Base-by-base conservation (phyloP, 805 yeast genomes). In the Wickerhamiella siamensis region DNA sequence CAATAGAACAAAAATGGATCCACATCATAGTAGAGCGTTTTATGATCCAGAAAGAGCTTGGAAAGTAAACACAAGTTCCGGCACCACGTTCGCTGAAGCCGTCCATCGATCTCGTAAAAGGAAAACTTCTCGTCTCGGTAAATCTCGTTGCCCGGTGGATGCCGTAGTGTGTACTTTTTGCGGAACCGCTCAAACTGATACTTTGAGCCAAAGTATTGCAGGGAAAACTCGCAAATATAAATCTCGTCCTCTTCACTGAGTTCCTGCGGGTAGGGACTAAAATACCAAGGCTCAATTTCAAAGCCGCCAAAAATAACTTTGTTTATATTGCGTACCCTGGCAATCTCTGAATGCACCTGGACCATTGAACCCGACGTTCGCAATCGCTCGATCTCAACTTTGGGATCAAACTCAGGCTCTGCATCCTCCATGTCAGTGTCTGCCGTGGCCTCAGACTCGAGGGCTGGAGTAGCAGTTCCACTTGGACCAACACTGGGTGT, bases 71-170 rank as follows among this genome's bases (percentile, higher is more conserved):
- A 91, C 44, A 91, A 67, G 59, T 91, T 91, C 48, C 98, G 74
- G 61, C 99, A 91, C 96, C 97, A 91, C 0, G 95, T 81, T 49
- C 97, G 69, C 63, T 91, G 98, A 51, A 82, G 81, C 44, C 95
- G 69, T 9, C 99, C 99, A 61, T 91, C 99, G 47, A 91, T 87
- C 59, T 91, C 99, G 69, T 88, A 91, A 58, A 91, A 91, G 15
- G 95, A 83, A 32, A 91, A 88, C 52, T 79, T 75, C 39, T 80
- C 87, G 59, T 91, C 97, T 39, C 98, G 68, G 60, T 91, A 91
- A 18, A 91, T 87, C 56, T 91, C 98, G 63, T 91, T 91, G 0
- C 99, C 99, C 0, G 99, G 99, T 1, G 99, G 99, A 55, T 88
- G 97, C 57, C 79, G 76, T 62, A 91, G 67, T 1, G 93, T 79